A percentile compares a stretch with the other conserved stretches of the same genome.
These are phyloP conservation scores for Suillus variegatus DNA, from an alignment of 768 basidiomycete species.

Conservation along the genomic window DNA sequence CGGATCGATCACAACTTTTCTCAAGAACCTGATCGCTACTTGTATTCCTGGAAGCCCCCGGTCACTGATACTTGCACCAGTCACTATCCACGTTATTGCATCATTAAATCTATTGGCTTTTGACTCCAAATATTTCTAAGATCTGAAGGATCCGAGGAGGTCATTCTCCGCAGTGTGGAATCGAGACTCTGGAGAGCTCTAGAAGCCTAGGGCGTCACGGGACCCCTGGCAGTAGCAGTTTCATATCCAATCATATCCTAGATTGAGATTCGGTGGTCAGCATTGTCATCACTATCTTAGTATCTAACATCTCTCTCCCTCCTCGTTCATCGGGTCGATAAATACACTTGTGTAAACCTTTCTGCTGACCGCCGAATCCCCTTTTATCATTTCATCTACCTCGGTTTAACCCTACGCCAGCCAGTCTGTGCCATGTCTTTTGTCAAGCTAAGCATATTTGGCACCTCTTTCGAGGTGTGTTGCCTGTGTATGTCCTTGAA, in stretches of 20 bases:
- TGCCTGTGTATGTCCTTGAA: constrained; percentile 2
- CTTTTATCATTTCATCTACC: not conserved
- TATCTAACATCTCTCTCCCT: constrained; percentile 18
- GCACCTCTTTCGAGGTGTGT: constrained; percentile 92
- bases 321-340: constrained; percentile 16
- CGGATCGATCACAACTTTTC: not conserved
- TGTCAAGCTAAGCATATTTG: constrained; percentile 98
- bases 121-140: not conserved
- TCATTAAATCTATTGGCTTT: not conserved
- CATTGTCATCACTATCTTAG: constrained; percentile 8
- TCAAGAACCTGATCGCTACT: not conserved
- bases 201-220: not conserved
- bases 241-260: constrained; percentile 3
- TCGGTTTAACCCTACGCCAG: constrained; percentile 3
- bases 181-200: not conserved
- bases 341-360: not conserved
- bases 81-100: not conserved
- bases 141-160: not conserved
- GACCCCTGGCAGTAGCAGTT: constrained; percentile 5
- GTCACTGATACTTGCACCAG: not conserved
- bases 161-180: not conserved
- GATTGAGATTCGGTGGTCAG: not conserved
- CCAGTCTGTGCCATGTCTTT: constrained; percentile 66
- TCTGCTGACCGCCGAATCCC: not conserved
- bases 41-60: not conserved